Base-by-base conservation (phyloP, 805 yeast species). In the Hanseniaspora jakobsenii region DNA sequence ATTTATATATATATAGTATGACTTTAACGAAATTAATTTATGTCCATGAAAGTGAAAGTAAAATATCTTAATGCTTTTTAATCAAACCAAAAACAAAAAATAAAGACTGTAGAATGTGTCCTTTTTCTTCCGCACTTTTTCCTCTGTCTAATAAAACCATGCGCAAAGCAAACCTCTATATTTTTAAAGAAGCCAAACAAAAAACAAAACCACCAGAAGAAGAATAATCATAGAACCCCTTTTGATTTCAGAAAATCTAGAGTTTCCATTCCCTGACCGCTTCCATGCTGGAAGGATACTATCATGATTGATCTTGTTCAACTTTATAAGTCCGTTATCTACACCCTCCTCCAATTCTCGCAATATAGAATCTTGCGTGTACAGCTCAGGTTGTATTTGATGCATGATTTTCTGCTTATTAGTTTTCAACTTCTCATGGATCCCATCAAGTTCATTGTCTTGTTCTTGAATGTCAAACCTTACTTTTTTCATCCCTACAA, bases 201-300 rank as follows among this genome's bases (percentile, higher is more conserved):
- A 14, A 16, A 42, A 30, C 12, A 42, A 22, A 18, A 35, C 6
- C 6, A 42, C 10, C 6, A 42, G 1, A 9, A 42, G 26, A 9
- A 35, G 23, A 2, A 14, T 18, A 21, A 42, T 42, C 8, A 42
- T 5, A 13, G 23, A 17, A 2, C 29, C 30, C 29, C 46, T 28
- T 29, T 42, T 35, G 12, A 34, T 16, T 22, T 42, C 46, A 5
- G 23, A 38, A 4, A 26, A 26, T 21, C 39, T 21, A 7, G 41
- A 38, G 10, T 38, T 29, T 4, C 39, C 32, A n/a, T 28, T 23
- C 3, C 37, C 28, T 8, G 23, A 28, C 17, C 23, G 27, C 23
- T 35, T 42, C 46, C 46, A 42, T 12, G 27, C 27, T 4, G 46
- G 46, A 17, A 42, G 37, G 7, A 42, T 29, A 6, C 39, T 42